Base-by-base conservation (phyloP, 208 protist species). In the Acanthamoeba castellanii region DNA sequence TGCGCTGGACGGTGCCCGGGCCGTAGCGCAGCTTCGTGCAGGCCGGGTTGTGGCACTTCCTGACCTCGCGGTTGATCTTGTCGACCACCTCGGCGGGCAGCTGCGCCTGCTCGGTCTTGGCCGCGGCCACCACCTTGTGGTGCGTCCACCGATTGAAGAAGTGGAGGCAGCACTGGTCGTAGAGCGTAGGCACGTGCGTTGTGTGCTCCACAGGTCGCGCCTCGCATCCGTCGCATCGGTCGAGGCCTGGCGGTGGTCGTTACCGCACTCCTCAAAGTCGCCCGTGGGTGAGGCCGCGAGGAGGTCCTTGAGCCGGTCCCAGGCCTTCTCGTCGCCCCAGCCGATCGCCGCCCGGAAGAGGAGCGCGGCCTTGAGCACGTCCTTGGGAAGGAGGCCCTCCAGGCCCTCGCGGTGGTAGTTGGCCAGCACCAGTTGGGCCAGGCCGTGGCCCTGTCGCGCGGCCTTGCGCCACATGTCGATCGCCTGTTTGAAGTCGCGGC, bases 401-500 rank as follows among this genome's bases (percentile, higher is more conserved):
- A 34, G 18, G 42, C 95, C 95, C 59, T 96, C 37, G 27, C 42
- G 59, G 93, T 96, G 81, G 68, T 30, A 96, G 45, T 76, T 90
- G 66, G n/a, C 95, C 78, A 96, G 94, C 25, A 70, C 34, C 66
- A 84, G 30, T 32, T 96, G 78, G 18, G 95, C 95, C 9, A 50
- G 42, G 34, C 47, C 94, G 90, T 96, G 89, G 78, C 94, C 95
- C 70, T 95, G 74, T 18, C 93, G 27, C 18, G 95, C 95, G 18
- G 95, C 92, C 59, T n/a, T 11, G 42, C 61, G 30, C 47, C 47
- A 96, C 88, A 52, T 88, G n/a, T 34, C 18, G 30, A 95, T 45
- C 18, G 95, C 95, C 84, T 95, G 27, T 3, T 18, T 37, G 30
- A 90, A 70, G 84, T 96, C 95, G 47, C 70, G 47, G 18, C 18